Conservation (phyloP, 2,329 filamentous ascomycete genomes). For the Diaporthe sp. region DNA sequence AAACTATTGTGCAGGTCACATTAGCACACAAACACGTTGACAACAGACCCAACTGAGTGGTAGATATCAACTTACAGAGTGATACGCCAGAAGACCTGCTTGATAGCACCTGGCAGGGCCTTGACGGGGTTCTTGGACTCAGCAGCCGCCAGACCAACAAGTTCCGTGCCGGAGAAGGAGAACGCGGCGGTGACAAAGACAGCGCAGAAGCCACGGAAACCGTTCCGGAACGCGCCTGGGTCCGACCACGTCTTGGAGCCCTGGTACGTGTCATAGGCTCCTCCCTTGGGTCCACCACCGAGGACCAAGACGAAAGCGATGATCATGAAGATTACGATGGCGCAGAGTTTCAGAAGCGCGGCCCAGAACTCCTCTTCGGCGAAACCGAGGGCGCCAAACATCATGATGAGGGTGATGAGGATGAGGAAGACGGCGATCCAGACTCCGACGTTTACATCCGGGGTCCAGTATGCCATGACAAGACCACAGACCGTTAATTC, state of each 20-base stretch:
- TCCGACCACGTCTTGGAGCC: constrained; percentile 65
- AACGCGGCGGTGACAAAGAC: constrained; percentile 83
- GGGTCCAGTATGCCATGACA: constrained; percentile 64
- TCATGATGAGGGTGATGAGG: constrained; percentile 65
- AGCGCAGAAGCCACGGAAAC: constrained; percentile 81
- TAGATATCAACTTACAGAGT: constrained; percentile 51
- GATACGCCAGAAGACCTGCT: constrained; percentile 79
- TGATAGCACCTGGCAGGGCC: constrained; percentile 84
- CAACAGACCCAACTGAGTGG: not conserved
- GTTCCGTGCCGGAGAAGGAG: constrained; percentile 79
- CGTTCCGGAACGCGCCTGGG: constrained; percentile 74
- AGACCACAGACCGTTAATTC: constrained; percentile 64
- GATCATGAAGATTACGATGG: constrained; percentile 75
- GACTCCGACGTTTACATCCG: constrained; percentile 59
- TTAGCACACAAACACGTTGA: not conserved
- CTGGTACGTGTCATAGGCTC: constrained; percentile 61
- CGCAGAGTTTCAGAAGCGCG: constrained; percentile 68
- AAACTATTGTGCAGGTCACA: constrained; percentile 49
- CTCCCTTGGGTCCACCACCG: constrained; percentile 70
- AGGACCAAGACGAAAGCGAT: constrained; percentile 70
- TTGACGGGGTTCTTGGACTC: constrained; percentile 79
- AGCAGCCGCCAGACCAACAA: constrained; percentile 80
- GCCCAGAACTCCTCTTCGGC: constrained; percentile 74
- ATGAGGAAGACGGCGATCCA: constrained; percentile 71
- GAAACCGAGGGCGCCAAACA: constrained; percentile 70